Conservation (phyloP, 169 alveolate species). For the Cryptosporidium sp. region DNA sequence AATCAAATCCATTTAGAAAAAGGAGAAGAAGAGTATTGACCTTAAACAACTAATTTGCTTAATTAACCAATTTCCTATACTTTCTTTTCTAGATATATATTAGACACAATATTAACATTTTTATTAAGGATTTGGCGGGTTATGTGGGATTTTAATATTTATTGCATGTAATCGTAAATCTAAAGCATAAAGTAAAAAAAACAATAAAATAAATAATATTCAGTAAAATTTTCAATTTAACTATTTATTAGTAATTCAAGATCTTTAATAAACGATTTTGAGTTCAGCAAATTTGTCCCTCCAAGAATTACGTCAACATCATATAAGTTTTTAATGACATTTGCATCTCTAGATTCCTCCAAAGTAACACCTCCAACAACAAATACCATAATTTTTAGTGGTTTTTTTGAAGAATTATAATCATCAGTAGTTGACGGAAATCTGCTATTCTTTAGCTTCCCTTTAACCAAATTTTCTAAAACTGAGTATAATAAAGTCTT, state of each 20-base stretch:
- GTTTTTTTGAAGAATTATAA: conserved; percentile 80
- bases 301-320: conserved; percentile 86
- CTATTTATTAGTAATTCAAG: conserved; percentile 72
- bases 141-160: not conserved
- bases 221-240: not conserved
- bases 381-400: conserved; percentile 86
- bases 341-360: conserved; percentile 93
- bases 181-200: not conserved
- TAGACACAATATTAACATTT: not conserved
- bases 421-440: conserved; percentile 82
- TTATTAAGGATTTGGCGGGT: not conserved
- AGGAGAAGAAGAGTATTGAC: not conserved
- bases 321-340: conserved; percentile 81
- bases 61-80: no score
- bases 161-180: conserved; percentile 1
- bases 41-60: no score
- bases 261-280: conserved; percentile 80
- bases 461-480: conserved; percentile 87
- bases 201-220: not conserved
- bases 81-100: not conserved
- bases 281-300: conserved; percentile 88
- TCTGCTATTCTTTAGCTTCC: conserved; percentile 84
- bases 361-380: conserved; percentile 94
- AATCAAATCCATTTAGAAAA: not conserved
- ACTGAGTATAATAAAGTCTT: conserved; percentile 83